Conservation (phyloP, 78 protist genomes). For the Chrysochromulina parva region DNA sequence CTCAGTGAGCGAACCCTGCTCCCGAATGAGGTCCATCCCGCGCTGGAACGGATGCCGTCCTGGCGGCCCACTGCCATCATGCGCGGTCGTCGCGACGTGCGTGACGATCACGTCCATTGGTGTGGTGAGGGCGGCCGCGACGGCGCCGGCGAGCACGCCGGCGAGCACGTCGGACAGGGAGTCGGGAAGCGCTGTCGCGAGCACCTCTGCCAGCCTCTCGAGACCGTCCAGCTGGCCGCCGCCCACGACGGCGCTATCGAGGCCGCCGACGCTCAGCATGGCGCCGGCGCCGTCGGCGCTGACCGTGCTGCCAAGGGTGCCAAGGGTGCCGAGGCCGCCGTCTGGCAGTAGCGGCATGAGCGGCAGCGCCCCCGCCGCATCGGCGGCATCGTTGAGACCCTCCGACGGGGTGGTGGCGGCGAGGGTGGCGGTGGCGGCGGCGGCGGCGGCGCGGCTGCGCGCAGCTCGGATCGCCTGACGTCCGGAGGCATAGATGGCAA, state of each 20-base stretch:
- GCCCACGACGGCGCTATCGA: too few species aligned
- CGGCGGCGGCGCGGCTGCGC: too few species aligned
- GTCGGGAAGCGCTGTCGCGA: not conserved
- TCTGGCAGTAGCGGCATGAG: too few species aligned
- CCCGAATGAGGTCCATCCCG: not conserved
- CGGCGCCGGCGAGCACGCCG: not conserved
- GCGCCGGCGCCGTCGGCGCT: too few species aligned
- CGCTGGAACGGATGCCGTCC: not conserved
- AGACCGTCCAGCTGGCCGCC: too few species aligned
- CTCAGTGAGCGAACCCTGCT: too few species aligned
- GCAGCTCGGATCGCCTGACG: too few species aligned
- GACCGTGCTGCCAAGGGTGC: too few species aligned
- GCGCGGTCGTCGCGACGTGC: not conserved
- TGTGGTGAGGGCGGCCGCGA: conserved; percentile 15
- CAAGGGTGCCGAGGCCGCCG: too few species aligned
- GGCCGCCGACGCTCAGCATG: too few species aligned
- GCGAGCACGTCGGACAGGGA: not conserved
- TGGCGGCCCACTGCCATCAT: not conserved
- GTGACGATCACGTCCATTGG: conserved; percentile 8
- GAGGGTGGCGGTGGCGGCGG: not conserved
- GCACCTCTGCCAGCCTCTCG: too few species aligned
- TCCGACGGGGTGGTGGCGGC: not conserved
- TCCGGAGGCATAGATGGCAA: not conserved
- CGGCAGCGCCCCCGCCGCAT: too few species aligned
- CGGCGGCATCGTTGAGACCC: not conserved